Percentiles rank a stretch among this genome's conserved stretches.
These are phyloP conservation scores for Pseudogymnoascus sp. DNA, from an alignment of 2,329 filamentous ascomycete genomes.

Conservation along the genomic window DNA sequence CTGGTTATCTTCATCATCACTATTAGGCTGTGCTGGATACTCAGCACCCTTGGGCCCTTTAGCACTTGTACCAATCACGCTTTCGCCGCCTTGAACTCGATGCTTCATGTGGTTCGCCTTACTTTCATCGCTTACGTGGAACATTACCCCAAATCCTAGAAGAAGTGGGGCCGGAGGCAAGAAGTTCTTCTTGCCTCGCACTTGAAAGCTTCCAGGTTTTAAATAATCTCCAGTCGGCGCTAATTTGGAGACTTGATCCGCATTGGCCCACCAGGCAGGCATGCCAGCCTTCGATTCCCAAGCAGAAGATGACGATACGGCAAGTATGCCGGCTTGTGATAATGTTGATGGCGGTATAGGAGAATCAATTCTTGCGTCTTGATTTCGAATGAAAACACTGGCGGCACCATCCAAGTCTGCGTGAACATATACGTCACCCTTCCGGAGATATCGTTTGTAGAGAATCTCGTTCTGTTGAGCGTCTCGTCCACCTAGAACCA, in stretches of 20 bases:
- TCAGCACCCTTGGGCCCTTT: not conserved
- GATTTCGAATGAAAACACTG: conserved; percentile 86
- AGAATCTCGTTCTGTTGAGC: conserved; percentile 82
- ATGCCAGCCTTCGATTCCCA: conserved; percentile 97
- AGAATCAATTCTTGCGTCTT: conserved; percentile 63
- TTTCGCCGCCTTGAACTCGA: conserved; percentile 39
- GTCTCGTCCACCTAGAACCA: conserved; percentile 84
- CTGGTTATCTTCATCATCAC: conserved; percentile 15
- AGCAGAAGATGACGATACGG: conserved; percentile 75
- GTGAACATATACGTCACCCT: conserved; percentile 86
- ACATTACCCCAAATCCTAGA: conserved; percentile 80
- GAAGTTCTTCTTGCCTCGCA: conserved; percentile 83
- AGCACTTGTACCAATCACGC: not conserved
- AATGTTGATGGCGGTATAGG: conserved; percentile 88
- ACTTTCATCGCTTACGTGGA: conserved; percentile 81
- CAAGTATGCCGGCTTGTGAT: conserved; percentile 77
- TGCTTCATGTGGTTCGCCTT: conserved; percentile 73
- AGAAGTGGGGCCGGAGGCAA: conserved; percentile 79
- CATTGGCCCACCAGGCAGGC: conserved; percentile 91
- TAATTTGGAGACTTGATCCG: conserved; percentile 83
- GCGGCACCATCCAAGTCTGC: conserved; percentile 80
- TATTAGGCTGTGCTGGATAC: not conserved
- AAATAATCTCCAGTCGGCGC: conserved; percentile 73
- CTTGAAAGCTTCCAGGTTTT: conserved; percentile 65
- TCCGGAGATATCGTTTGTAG: conserved; percentile 78